A percentile compares a stretch with the other conserved stretches of the same genome.
Evolutionary conservation across 1,284 basidiomycete species (phyloP).

Genomic region (Lignosus rhinocerotis): DNA sequence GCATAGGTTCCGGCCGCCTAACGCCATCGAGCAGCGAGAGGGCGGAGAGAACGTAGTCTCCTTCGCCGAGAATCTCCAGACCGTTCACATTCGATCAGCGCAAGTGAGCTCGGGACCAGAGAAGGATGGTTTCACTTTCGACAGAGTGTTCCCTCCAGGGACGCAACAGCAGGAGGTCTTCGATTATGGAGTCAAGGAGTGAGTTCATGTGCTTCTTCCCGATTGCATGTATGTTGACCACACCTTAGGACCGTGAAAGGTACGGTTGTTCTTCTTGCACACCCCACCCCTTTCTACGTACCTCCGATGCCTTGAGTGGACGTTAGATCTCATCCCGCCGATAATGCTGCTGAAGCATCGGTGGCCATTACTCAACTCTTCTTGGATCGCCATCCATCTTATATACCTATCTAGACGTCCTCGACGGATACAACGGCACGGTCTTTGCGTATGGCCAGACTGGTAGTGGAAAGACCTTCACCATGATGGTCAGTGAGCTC

Average conservation of each 20-base stretch:
- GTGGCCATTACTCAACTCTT: no score
- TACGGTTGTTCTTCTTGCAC: constrained; percentile 28
- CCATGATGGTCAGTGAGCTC: constrained; percentile 82
- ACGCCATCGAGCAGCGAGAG: constrained; percentile 89
- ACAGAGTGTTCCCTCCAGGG: constrained; percentile 93
- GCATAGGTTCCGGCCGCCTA: constrained; percentile 90
- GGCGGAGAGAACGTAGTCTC: constrained; percentile 90
- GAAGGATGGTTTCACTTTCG: constrained; percentile 95
- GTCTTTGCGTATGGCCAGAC: constrained; percentile 99
- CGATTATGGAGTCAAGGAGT: constrained; percentile 98
- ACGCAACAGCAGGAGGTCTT: constrained; percentile 95
- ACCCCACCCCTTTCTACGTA: no score
- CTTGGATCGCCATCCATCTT: background rate
- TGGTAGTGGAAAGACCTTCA: constrained; percentile 95
- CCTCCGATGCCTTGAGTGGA: no score
- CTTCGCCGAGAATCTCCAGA: constrained; percentile 85
- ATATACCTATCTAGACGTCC: constrained; percentile 69
- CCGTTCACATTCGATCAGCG: constrained; percentile 78
- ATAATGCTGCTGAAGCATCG: no score
- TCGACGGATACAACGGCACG: constrained; percentile 98
- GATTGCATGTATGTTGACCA: constrained; percentile 5
- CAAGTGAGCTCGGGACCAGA: constrained; percentile 71
- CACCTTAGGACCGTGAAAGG: constrained; percentile 74
- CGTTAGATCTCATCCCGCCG: no score
- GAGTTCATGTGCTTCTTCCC: constrained; percentile 35